phyloP scores from a whole-genome alignment of 495 filamentous ascomycete genomes.

The Penicillium coprophilum region DNA sequence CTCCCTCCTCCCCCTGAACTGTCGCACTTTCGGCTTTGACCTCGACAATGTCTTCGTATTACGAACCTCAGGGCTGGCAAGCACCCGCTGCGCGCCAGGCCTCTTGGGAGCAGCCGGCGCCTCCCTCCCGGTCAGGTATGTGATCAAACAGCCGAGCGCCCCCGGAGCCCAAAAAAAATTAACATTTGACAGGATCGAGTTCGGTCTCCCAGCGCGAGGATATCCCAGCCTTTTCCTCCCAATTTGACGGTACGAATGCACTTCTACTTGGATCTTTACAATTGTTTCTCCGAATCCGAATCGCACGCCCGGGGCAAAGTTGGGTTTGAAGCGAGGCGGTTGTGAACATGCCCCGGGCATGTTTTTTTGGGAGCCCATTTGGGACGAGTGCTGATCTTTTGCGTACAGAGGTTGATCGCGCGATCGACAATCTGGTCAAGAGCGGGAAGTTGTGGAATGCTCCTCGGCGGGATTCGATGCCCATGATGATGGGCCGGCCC shows the following conservation, averaged over 20 bases:
- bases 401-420: constrained; percentile 87
- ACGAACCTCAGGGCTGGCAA: constrained; percentile 84
- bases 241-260: constrained; percentile 78
- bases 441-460: constrained; percentile 88
- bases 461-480: constrained; percentile 84
- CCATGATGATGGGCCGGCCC: constrained; percentile 62
- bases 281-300: constrained; percentile 1
- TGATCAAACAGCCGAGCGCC: constrained; percentile 9
- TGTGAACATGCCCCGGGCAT: background rate
- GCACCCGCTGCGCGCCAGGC: constrained; percentile 59
- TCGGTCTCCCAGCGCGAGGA: constrained; percentile 78
- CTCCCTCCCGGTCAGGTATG: constrained; percentile 84
- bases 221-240: constrained; percentile 74
- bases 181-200: constrained; percentile 61
- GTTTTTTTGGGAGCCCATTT: background rate
- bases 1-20: constrained; percentile 31
- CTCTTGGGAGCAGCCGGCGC: constrained; percentile 82
- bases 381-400: constrained; percentile 13
- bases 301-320: background rate
- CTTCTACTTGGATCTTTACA: constrained; percentile 4
- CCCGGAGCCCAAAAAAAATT: constrained; percentile 26
- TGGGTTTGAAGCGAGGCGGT: background rate
- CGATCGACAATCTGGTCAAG: constrained; percentile 91
- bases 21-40: constrained; percentile 17
- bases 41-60: constrained; percentile 74